Percentiles rank a stretch among this genome's conserved stretches.
phyloP scores from a whole-genome alignment of 768 basidiomycete genomes.

The Lentinula lateritia region DNA sequence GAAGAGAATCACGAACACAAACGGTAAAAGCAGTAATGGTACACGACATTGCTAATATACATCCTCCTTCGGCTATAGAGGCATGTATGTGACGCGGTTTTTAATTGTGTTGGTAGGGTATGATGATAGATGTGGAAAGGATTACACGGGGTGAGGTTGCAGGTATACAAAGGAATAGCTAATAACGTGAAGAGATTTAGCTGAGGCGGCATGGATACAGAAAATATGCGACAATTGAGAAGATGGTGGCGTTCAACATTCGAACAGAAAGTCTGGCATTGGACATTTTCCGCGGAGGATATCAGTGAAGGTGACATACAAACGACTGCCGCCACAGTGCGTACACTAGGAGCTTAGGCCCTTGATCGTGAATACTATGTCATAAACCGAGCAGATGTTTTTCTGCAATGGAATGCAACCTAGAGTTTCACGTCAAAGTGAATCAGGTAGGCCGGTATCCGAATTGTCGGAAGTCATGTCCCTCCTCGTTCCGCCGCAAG shows the following conservation, averaged over 20 bases:
- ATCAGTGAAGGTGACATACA: neutral
- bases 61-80: neutral
- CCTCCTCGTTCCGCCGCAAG: neutral
- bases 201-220: neutral
- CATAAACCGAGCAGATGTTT: neutral
- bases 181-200: neutral
- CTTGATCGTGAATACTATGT: neutral
- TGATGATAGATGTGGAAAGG: neutral
- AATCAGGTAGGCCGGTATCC: neutral
- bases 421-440: neutral
- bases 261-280: neutral
- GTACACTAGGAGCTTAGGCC: neutral
- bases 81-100: neutral
- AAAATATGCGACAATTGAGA: neutral
- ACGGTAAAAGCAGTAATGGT: neutral
- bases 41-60: neutral
- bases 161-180: neutral
- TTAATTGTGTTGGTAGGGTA: neutral
- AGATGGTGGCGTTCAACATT: neutral
- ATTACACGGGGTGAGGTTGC: neutral
- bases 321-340: neutral
- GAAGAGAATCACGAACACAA: neutral
- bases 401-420: neutral
- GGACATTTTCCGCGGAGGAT: neutral
- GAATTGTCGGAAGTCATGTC: neutral